Base-by-base conservation (phyloP, 2,329 filamentous ascomycete genomes). In the Lachnellula occidentalis region DNA sequence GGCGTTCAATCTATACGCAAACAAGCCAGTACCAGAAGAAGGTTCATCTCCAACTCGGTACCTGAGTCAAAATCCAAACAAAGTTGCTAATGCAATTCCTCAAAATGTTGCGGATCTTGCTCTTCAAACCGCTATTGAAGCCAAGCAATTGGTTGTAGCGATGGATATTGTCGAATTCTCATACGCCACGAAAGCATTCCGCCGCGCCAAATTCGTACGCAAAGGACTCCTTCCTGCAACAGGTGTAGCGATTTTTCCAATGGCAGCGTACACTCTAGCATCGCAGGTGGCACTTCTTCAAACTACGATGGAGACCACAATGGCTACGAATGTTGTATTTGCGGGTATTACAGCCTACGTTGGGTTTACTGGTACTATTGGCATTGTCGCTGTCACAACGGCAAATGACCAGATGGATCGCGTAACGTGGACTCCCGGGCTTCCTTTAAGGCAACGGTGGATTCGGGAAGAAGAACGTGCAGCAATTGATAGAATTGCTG, bases 351-450 rank as follows among this genome's bases (percentile, higher is more conserved):
- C 92, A 58, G 88, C 90, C 6, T 99, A 97, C 70, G 78, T 95
- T 42, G 80, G 83, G 19, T 89, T 90, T 59, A 91, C 91, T 4
- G 85, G 83, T 4, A 90, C 86, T 9, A 81, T 97, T 51, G 94
- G 92, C 2, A 74, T 94, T 42, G 83, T 97, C 37, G 90, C 92
- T 8, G 76, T 95, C 56, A 85, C 90, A 24, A 96, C 92, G 34
- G 79, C 86, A 57, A 96, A 96, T 71, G 92, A 97, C 70, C 91
- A 97, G 72, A 96, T 96, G 89, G 86, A 87, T 66, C 83, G 94
- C 19, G 90, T 97, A 5, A 92, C 90, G 2, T 99, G 94, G 94
- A 79, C 87, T 8, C 83, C 83, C 0, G 94, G 94, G 11, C 86
- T 90, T 34, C 87, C 89, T 21, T 74, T 97, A 59, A 80, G 87